Evolutionary conservation across 1,139 yeast genomes (phyloP).

Genomic region (Pichia sp.): DNA sequence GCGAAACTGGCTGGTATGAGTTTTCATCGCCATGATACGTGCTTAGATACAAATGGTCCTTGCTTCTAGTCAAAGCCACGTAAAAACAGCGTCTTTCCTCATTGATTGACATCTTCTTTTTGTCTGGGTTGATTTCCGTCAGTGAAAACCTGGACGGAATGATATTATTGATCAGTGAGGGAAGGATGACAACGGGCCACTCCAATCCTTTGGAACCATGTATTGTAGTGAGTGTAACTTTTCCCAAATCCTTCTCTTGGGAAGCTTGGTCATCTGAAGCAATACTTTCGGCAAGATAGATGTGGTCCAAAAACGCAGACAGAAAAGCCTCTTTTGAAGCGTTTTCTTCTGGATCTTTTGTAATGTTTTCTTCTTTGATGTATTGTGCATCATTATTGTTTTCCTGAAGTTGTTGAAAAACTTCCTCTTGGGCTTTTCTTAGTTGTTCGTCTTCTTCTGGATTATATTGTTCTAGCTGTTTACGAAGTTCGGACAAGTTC

Average conservation of each 20-base stretch:
- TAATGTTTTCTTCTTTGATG: neutral
- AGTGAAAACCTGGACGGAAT: slow-evolving; percentile 28
- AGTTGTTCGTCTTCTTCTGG: slow-evolving; percentile 24
- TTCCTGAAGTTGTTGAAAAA: slow-evolving; percentile 8
- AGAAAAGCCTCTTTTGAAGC: slow-evolving; percentile 34
- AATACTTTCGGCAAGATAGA: slow-evolving; percentile 47
- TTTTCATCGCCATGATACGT: slow-evolving; percentile 12
- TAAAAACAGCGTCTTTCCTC: slow-evolving; percentile 84
- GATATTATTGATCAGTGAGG: slow-evolving; percentile 57
- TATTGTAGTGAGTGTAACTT: slow-evolving; percentile 53
- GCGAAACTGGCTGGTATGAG: neutral
- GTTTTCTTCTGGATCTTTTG: neutral
- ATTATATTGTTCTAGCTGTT: slow-evolving; percentile 26
- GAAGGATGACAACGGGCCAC: slow-evolving; percentile 89
- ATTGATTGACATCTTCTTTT: slow-evolving; percentile 31
- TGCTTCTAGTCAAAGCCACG: slow-evolving; percentile 86
- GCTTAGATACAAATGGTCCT: slow-evolving; percentile 32
- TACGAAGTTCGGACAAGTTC: slow-evolving; percentile 29
- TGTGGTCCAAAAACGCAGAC: slow-evolving; percentile 52
- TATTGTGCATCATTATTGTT: neutral
- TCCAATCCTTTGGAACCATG: slow-evolving; percentile 93
- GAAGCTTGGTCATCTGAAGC: slow-evolving; percentile 4
- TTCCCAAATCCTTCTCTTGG: slow-evolving; percentile 16
- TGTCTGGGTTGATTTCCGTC: slow-evolving; percentile 17
- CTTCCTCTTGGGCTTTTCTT: slow-evolving; percentile 21